These are phyloP conservation scores for Penicillium malachiteum DNA, from an alignment of 495 filamentous ascomycete species.

Conservation along the genomic window DNA sequence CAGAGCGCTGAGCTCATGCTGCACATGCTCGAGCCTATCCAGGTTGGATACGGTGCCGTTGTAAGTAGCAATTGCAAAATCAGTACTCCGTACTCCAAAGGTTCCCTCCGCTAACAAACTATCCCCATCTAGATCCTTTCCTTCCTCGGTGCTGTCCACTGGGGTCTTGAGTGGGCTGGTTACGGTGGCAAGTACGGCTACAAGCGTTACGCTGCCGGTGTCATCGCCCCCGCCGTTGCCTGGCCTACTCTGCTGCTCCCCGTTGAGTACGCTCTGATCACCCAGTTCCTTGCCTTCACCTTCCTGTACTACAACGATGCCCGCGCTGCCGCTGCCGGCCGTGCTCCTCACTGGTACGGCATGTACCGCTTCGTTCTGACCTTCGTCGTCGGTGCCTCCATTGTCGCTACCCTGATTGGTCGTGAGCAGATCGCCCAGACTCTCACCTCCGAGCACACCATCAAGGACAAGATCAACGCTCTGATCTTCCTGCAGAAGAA, in stretches of 20 bases:
- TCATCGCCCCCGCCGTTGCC: conserved; percentile 78
- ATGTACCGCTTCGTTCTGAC: conserved; percentile 96
- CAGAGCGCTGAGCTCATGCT: conserved; percentile 73
- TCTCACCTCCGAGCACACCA: conserved; percentile 43
- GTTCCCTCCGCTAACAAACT: conserved; percentile 6
- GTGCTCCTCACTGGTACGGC: conserved; percentile 89
- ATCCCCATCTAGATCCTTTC: conserved; percentile 68
- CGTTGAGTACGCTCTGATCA: conserved; percentile 81
- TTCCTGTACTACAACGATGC: conserved; percentile 88
- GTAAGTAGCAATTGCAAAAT: conserved; percentile 47
- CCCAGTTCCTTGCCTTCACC: conserved; percentile 86
- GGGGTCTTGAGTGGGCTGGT: conserved; percentile 81
- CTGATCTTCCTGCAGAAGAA: conserved; percentile 59
- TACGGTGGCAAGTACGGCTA: conserved; percentile 72
- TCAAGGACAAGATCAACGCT: conserved; percentile 63
- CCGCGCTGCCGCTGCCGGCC: conserved; percentile 69
- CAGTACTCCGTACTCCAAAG: background rate
- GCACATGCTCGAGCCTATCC: conserved; percentile 81
- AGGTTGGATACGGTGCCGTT: conserved; percentile 90
- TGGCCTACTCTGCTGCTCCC: conserved; percentile 93
- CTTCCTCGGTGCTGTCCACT: conserved; percentile 95
- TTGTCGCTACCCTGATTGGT: conserved; percentile 83
- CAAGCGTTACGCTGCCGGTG: conserved; percentile 77
- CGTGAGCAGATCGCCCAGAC: conserved; percentile 76
- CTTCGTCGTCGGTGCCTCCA: conserved; percentile 83